These are phyloP conservation scores for Verticillium nubilum DNA, from an alignment of 2,329 filamentous ascomycete species.

Conservation along the genomic window DNA sequence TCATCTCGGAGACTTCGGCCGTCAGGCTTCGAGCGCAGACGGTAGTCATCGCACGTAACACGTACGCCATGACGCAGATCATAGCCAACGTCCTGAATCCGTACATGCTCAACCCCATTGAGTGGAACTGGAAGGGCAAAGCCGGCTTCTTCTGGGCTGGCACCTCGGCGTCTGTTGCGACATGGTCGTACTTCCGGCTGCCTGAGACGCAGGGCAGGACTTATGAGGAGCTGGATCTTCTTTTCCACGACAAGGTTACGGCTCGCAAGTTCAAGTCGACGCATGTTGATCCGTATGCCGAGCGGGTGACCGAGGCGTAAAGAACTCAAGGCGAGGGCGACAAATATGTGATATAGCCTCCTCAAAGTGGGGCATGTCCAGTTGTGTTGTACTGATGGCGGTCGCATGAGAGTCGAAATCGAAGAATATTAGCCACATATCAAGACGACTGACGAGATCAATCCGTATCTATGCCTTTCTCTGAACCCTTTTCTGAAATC, in stretches of 20 bases:
- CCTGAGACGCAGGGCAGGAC: conserved; percentile 26
- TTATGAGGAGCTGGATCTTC: conserved; percentile 26
- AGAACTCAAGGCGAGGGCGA: background rate
- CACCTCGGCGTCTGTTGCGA: conserved; percentile 18
- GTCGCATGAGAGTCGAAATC: too few relatives aligned
- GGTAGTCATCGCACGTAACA: conserved; percentile 30
- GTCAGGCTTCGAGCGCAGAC: conserved; percentile 35
- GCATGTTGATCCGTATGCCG: conserved; percentile 1
- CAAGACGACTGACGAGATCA: too few relatives aligned
- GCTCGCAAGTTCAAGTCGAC: conserved; percentile 43
- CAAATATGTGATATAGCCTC: too few relatives aligned
- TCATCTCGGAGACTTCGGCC: conserved; percentile 28
- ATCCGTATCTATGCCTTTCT: too few relatives aligned
- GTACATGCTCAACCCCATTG: conserved; percentile 26
- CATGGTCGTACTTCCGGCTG: conserved; percentile 28
- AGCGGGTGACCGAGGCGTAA: background rate
- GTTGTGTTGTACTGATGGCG: too few relatives aligned
- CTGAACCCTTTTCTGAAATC: too few relatives aligned
- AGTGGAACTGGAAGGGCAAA: conserved; percentile 28
- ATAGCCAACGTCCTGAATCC: conserved; percentile 28
- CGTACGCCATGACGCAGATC: conserved; percentile 33
- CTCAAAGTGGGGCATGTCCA: too few relatives aligned
- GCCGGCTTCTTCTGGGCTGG: conserved; percentile 25
- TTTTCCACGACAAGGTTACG: conserved; percentile 22
- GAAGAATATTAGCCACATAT: too few relatives aligned